phyloP scores from a whole-genome alignment of 75 land plant species.

The Picea sitchensis region DNA sequence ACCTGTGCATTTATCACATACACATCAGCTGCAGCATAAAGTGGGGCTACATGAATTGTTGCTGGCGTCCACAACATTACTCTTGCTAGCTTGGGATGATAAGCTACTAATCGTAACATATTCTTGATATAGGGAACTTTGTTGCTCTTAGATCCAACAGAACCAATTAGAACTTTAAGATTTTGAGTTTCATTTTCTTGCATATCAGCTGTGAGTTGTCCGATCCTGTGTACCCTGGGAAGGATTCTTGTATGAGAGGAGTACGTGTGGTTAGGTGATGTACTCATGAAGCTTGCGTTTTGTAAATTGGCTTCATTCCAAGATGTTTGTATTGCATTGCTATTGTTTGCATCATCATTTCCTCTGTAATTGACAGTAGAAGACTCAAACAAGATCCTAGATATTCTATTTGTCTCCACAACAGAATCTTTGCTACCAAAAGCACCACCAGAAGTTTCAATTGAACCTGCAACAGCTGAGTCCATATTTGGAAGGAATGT shows the following conservation, averaged over 20 bases:
- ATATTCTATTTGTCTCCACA: neutral
- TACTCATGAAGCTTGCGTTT: neutral
- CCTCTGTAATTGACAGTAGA: neutral
- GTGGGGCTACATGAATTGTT: constrained; percentile 88
- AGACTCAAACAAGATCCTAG: constrained; percentile 28
- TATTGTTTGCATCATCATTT: neutral
- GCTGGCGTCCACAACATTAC: constrained; percentile 84
- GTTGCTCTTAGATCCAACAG: constrained; percentile 97
- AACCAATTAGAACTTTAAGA: constrained; percentile 81
- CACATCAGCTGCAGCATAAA: constrained; percentile 96
- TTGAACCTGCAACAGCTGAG: neutral
- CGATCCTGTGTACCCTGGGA: neutral
- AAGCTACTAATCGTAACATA: constrained; percentile 47
- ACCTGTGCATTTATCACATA: constrained; percentile 99
- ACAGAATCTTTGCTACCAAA: constrained; percentile 6
- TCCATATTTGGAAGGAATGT: neutral
- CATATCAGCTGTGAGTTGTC: constrained; percentile 15
- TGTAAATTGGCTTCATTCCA: constrained; percentile 12
- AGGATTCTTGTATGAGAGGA: neutral
- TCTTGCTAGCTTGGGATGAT: constrained; percentile 56
- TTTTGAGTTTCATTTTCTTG: constrained; percentile 10
- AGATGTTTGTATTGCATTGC: neutral
- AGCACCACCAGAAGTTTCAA: neutral
- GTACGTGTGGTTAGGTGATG: neutral
- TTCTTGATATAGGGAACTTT: constrained; percentile 72